Evolutionary conservation across 2,329 filamentous ascomycete species (phyloP), one percentile per base, ranked within the genome.

Genomic region (Beauveria varroae): DNA sequence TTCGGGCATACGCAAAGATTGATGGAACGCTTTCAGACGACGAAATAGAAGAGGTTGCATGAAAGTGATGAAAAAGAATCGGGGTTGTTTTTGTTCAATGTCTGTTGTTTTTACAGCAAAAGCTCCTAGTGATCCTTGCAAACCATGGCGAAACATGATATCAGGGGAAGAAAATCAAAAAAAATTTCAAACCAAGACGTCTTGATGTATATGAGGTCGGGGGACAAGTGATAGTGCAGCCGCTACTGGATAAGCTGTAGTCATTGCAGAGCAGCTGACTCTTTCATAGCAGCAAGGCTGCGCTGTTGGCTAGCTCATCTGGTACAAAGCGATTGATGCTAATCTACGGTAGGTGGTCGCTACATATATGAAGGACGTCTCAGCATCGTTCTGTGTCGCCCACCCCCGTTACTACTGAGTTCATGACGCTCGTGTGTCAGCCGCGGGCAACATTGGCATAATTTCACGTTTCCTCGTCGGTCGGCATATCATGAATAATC

Each of bases 21-120:
- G 28, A 57, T 41, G 55, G 46, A 57, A 50, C 55, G 34, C 55
- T 57, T 57, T 41, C 55, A 50, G 9, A 57, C 18, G 46, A 50
- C 28, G 34, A 30, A 18, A 24, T 6, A 18, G 14, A 24, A 40
- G 24, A 41, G 34, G 46, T 52, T 41, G 57, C 49, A 51, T 52
- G 49, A 30, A 22, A 60, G 57, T 22, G 50, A 53, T 53, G 50
- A 41, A 53, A 30, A 46, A 43, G 47, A 43, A 60, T 26, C 24
- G 14, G 50, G 46, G 57, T 46, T 46, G 41, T 53, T 46, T 57
- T 50, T 50, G 55, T 57, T 41, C n/a, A 34, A 57, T 41, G 16
- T 30, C 24, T 44, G 10, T 58, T 43, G 24, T 34, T 59, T 43
- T 46, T 37, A 37, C 30, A 57, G 44, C 44, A 57, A 41, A 57